Evolutionary conservation across 2,329 filamentous ascomycete genomes (phyloP).

Genomic region (Penicillium polonicum): DNA sequence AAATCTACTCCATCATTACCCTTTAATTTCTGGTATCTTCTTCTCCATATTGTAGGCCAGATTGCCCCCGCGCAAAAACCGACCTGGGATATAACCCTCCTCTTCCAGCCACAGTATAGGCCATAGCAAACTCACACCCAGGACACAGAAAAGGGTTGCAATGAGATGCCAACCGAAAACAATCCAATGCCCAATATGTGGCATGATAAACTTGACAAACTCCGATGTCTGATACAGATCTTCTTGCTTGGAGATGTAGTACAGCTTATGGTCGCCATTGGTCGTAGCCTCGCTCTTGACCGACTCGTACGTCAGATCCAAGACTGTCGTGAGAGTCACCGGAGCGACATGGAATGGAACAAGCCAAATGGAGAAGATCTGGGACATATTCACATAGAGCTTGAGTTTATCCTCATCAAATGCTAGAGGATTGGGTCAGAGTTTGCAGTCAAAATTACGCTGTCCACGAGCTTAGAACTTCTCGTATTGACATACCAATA

Average conservation of each 20-base stretch:
- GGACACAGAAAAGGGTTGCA: slow-evolving; percentile 63
- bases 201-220: slow-evolving; percentile 68
- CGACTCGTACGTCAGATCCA: slow-evolving; percentile 57
- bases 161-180: slow-evolving; percentile 64
- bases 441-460: neutral
- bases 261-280: slow-evolving; percentile 46
- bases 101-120: slow-evolving; percentile 55
- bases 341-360: slow-evolving; percentile 71
- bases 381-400: slow-evolving; percentile 72
- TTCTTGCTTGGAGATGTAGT: slow-evolving; percentile 74
- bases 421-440: slow-evolving; percentile 46
- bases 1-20: slow-evolving; percentile 6
- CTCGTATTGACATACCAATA: slow-evolving; percentile 46
- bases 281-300: slow-evolving; percentile 13
- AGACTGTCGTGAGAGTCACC: slow-evolving; percentile 66
- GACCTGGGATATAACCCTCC: slow-evolving; percentile 28
- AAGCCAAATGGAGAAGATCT: slow-evolving; percentile 75
- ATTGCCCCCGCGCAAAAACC: slow-evolving; percentile 26
- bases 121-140: slow-evolving; percentile 54
- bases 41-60: slow-evolving; percentile 25
- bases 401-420: slow-evolving; percentile 64
- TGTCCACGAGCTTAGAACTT: neutral
- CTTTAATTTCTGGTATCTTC: slow-evolving; percentile 27
- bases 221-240: slow-evolving; percentile 79
- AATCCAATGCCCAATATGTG: slow-evolving; percentile 57